Base-by-base conservation (phyloP, 1,284 basidiomycete species). In the Malassezia caprae region DNA sequence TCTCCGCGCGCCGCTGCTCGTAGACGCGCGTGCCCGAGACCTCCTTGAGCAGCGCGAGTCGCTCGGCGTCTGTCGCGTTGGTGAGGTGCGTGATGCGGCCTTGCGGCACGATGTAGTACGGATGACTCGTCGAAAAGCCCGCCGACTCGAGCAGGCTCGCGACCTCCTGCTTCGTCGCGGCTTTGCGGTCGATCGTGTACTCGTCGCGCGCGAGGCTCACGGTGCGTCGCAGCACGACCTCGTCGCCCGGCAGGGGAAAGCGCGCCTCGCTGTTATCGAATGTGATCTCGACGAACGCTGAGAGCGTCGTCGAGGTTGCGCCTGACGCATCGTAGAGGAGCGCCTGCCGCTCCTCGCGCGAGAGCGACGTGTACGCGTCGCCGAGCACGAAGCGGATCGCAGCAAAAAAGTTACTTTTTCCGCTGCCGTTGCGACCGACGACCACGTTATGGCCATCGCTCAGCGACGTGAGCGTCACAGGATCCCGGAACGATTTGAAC, bases 131-230 rank as follows among this genome's bases (percentile, higher is more conserved):
- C 75, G 87, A 90, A 78, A 99, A 99, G 2, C 94, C 93, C 0
- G 94, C 94, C 2, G 61, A 62, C 51, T 74, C 72, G 49, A 74
- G 65, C 30, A 74, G 64, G 45, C 69, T 72, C 88, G 91, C 88
- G 23, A 99, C 89, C 67, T 99, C 94, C 5, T 90, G 90, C 76
- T 96, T 96, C 76, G 84, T 88, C 0, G 88, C 87, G 60, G 85
- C 88, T 78, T 96, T 96, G 78, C 87, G 85, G 77, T 99, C 94
- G 42, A 98, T 80, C 63, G 87, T 88, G 78, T 96, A 99, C 77
- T 98, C 94, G 73, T 98, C 94, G 78, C 98, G 98, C 80, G 98
- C 96, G 46, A 90, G 77, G 60, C 94, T 94, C 57, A 99, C 96
- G 2, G 94, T 98, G 39, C 72, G 56, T 8, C 72, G 64, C 10